A percentile compares a stretch with the other conserved stretches of the same genome.
Evolutionary conservation across 345 rosid species (phyloP).

Genomic region (Syzygium aromaticum): DNA sequence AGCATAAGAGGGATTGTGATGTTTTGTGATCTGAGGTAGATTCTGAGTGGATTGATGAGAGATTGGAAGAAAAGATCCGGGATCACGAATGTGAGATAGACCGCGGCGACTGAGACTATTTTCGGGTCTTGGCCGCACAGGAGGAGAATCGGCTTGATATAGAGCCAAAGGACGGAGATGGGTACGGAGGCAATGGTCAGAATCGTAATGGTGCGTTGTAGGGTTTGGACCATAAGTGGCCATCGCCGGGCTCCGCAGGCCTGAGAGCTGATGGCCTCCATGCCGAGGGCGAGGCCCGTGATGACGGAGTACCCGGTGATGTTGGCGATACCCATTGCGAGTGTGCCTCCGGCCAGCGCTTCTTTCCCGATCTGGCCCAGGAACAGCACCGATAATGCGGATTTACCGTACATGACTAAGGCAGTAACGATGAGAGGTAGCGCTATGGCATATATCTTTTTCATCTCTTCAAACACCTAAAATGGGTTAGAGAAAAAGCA

Average conservation of each 20-base stretch:
- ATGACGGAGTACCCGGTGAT: conserved; percentile 43
- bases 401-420: conserved; percentile 37
- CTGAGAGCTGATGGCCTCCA: conserved; percentile 53
- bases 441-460: conserved; percentile 30
- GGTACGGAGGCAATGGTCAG: conserved; percentile 34
- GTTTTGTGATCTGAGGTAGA: conserved; percentile 45
- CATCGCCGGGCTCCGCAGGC: conserved; percentile 49
- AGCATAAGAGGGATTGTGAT: conserved; percentile 39
- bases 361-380: conserved; percentile 51
- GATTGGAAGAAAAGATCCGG: conserved; percentile 46
- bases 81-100: conserved; percentile 26
- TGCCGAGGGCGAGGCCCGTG: conserved; percentile 48
- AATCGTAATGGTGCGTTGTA: conserved; percentile 37
- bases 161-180: conserved; percentile 40
- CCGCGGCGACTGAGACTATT: conserved; percentile 35
- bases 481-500: background rate
- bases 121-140: conserved; percentile 33
- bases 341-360: conserved; percentile 44
- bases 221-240: conserved; percentile 46
- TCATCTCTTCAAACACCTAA: conserved; percentile 44
- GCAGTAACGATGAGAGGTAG: conserved; percentile 47
- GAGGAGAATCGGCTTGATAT: conserved; percentile 28
- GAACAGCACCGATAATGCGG: conserved; percentile 32
- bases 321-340: conserved; percentile 44
- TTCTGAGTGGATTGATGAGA: conserved; percentile 33